Percentiles rank a stretch among this genome's conserved stretches.
phyloP scores from a whole-genome alignment of 495 filamentous ascomycete species.

The Aspergillus kassunensis region DNA sequence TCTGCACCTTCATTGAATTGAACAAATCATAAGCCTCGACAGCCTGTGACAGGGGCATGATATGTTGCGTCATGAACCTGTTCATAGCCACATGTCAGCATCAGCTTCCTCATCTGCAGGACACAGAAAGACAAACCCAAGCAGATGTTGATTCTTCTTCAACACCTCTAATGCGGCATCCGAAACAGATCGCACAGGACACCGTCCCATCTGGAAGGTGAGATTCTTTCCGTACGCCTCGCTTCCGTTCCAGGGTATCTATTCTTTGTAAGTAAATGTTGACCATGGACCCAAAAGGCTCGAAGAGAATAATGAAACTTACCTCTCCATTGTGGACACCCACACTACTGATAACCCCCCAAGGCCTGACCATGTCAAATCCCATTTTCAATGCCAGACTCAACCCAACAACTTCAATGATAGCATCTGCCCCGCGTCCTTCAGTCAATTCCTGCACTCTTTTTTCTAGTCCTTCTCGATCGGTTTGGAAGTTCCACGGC shows the following conservation, averaged over 20 bases:
- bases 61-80: conserved; percentile 93
- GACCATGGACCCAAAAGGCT: not conserved
- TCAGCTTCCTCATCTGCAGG: conserved; percentile 6
- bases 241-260: conserved; percentile 81
- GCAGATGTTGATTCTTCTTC: conserved; percentile 73
- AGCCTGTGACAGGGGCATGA: conserved; percentile 82
- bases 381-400: conserved; percentile 77
- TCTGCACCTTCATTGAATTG: conserved; percentile 89
- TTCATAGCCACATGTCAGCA: not conserved
- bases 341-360: conserved; percentile 80
- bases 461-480: conserved; percentile 62
- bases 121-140: conserved; percentile 57
- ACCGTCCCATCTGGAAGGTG: conserved; percentile 88
- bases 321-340: conserved; percentile 92
- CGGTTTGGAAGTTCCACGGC: conserved; percentile 73
- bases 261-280: not conserved
- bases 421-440: conserved; percentile 83
- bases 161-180: conserved; percentile 71
- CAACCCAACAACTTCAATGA: conserved; percentile 88
- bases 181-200: conserved; percentile 84
- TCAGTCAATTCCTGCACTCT: conserved; percentile 74
- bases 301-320: conserved; percentile 15
- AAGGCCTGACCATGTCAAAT: conserved; percentile 83
- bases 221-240: conserved; percentile 90
- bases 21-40: conserved; percentile 89